Evolutionary conservation across 139 green algal genomes (phyloP), one percentile per base, ranked within the genome.

Genomic region (Chlorella ohadii): DNA sequence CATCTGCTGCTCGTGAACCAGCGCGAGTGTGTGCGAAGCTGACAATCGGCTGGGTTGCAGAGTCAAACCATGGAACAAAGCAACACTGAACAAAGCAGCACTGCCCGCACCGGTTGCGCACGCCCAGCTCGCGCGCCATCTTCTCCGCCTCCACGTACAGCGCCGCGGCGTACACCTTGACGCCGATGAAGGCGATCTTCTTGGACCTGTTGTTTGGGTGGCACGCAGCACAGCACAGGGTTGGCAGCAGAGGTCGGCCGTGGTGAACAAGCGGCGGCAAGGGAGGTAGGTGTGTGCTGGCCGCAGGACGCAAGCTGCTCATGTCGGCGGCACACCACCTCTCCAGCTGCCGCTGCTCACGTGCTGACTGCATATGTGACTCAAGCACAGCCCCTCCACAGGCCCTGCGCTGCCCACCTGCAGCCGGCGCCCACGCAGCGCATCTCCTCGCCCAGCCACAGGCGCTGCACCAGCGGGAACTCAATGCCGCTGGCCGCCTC

Each of bases 131-230:
- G 56, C 91, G 88, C 3, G 94, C 92, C 13, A 91, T 92, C 39
- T 85, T 82, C 55, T 94, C 89, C 0, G 85, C 94, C 83, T 98
- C 94, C 17, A 96, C 94, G 85, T 94, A 98, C 36, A 94, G 56
- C 1, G 91, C 87, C 13, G 94, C 84, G 17, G 92, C 88, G 84
- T 98, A 98, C 36, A 94, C 94, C 91, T 97, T 93, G 7, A 95
- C 93, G 15, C 80, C 84, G 0, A 98, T 64, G 47, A 98, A 90
- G 15, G 92, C 84, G 38, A 97, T 91, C 81, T 94, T 93, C 89
- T 97, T 97, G 38, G 63, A 31, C 66, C 65, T 77, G 66, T n/a
- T 27, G 27, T 25, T 6, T 33, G 51, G 3, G 67, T 1, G 31
- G 65, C 7, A 20, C 20, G n/a, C 64, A 39, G 64, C n/a, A 7